Evolutionary conservation across 139 green algal species (phyloP).

Genomic region (Auxenochlorella protothecoides): DNA sequence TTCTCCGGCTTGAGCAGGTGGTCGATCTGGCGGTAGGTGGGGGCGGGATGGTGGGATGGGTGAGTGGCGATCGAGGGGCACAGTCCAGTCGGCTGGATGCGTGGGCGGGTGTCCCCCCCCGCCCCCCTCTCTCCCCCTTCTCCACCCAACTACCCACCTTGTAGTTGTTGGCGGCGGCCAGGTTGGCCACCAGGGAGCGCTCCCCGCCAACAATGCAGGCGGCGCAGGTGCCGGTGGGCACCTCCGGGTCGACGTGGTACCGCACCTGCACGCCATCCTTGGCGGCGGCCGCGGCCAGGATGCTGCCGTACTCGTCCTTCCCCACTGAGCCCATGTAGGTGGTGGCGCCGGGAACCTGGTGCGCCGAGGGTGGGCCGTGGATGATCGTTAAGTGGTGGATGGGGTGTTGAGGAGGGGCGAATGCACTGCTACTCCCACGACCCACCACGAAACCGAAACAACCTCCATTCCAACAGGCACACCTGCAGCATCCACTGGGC

Average conservation of each 20-base stretch:
- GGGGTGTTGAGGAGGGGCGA: too few species aligned
- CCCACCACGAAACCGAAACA: too few species aligned
- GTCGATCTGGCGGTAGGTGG: slow-evolving; percentile 39
- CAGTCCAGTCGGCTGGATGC: neutral
- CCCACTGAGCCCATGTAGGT: slow-evolving; percentile 96
- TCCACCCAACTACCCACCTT: slow-evolving; percentile 48
- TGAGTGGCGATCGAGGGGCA: neutral
- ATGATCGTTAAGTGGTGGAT: too few species aligned
- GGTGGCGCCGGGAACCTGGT: slow-evolving; percentile 55
- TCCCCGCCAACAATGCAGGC: slow-evolving; percentile 81
- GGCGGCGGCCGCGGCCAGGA: slow-evolving; percentile 61
- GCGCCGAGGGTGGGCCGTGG: too few species aligned
- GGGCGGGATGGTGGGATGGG: neutral
- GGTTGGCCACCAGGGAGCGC: slow-evolving; percentile 89
- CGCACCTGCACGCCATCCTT: slow-evolving; percentile 67
- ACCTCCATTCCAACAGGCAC: neutral
- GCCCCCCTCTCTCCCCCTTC: neutral
- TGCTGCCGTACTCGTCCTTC: slow-evolving; percentile 78
- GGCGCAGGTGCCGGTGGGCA: slow-evolving; percentile 89
- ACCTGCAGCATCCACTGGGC: slow-evolving; percentile 93
- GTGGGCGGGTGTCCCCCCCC: neutral
- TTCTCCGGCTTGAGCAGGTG: slow-evolving; percentile 65
- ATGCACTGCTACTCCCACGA: too few species aligned
- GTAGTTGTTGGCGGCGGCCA: slow-evolving; percentile 98
- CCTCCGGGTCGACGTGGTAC: slow-evolving; percentile 78